Evolutionary conservation across 2,329 filamentous ascomycete species (phyloP).

Genomic region (Akanthomyces lecanii): DNA sequence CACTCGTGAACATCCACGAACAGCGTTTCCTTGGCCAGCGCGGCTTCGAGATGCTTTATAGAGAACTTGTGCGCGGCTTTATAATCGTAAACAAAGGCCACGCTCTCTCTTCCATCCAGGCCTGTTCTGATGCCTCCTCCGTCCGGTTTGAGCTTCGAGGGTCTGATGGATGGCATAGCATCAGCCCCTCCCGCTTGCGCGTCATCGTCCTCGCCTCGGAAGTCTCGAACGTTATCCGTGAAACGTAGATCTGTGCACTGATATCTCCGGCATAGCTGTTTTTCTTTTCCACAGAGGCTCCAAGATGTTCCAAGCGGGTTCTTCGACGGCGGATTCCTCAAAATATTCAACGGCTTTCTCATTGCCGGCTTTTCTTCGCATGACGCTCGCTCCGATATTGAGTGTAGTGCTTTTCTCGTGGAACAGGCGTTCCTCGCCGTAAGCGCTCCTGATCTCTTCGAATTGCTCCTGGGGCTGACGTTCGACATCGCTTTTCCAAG

Average conservation of each 20-base stretch:
- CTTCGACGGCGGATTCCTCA: not conserved
- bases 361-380: not conserved
- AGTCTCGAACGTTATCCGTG: not conserved
- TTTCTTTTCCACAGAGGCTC: not conserved
- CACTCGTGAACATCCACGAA: not conserved
- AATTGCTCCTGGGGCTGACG: not conserved
- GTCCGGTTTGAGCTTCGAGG: not conserved
- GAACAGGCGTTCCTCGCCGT: not conserved
- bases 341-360: not conserved
- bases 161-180: too few species aligned
- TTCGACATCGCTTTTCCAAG: not conserved
- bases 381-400: not conserved
- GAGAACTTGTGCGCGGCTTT: slow-evolving; percentile 14
- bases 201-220: not conserved
- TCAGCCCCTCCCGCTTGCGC: not conserved
- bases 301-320: not conserved
- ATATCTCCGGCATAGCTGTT: not conserved
- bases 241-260: not conserved
- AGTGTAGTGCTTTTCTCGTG: not conserved
- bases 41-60: not conserved
- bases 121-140: not conserved
- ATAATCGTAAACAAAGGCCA: slow-evolving; percentile 6
- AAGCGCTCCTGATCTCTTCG: not conserved
- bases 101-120: not conserved
- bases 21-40: not conserved